phyloP scores from a whole-genome alignment of 1,284 basidiomycete genomes.

The Entoloma clypeatum region DNA sequence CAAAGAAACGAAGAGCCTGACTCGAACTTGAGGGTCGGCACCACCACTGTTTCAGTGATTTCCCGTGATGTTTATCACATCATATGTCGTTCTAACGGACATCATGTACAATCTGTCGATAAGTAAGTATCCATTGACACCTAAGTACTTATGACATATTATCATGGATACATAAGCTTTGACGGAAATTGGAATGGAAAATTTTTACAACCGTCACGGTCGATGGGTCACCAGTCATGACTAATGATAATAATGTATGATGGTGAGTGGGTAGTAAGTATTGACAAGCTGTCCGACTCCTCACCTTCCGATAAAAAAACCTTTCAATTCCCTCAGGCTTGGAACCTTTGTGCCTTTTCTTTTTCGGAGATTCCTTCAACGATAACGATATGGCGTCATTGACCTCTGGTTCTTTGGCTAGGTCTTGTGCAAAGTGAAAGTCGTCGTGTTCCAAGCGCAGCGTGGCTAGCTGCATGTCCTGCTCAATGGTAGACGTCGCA shows the following conservation, averaged over 20 bases:
- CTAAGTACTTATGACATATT: no score
- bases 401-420: constrained; percentile 41
- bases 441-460: constrained; percentile 77
- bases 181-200: constrained; percentile 1
- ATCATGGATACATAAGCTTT: not conserved
- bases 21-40: constrained; percentile 13
- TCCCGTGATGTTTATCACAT: no score
- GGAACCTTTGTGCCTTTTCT: constrained; percentile 40
- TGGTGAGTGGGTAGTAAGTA: no score
- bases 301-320: constrained; percentile 59
- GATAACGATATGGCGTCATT: constrained; percentile 7
- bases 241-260: not conserved
- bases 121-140: no score
- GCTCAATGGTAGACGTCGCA: constrained; percentile 18
- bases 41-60: no score
- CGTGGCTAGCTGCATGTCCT: constrained; percentile 36
- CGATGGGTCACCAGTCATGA: no score
- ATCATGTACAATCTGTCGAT: no score
- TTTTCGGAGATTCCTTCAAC: constrained; percentile 26
- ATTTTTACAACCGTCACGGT: constrained; percentile 16
- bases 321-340: constrained; percentile 64
- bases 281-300: constrained; percentile 9
- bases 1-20: constrained; percentile 29
- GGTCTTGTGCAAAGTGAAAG: constrained; percentile 80
- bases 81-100: no score